These are phyloP conservation scores for Pseudovirgaria hyperparasitica DNA, from an alignment of 2,329 filamentous ascomycete genomes.

Conservation along the genomic window DNA sequence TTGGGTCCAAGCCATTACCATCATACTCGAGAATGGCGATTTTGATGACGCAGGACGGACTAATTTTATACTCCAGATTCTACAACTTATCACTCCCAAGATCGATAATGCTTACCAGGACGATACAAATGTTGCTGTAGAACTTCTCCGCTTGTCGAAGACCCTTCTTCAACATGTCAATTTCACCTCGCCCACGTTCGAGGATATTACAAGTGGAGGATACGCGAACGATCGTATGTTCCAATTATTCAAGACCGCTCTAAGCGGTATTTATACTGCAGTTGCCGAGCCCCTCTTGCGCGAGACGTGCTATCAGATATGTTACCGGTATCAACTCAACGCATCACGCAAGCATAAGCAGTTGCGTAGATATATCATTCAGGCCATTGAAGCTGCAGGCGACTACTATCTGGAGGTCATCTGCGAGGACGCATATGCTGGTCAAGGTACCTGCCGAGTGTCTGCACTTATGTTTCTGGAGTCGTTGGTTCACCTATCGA, in stretches of 20 bases:
- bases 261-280: slow-evolving; percentile 66
- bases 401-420: slow-evolving; percentile 72
- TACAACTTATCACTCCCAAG: slow-evolving; percentile 80
- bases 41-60: slow-evolving; percentile 60
- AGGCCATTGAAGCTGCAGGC: slow-evolving; percentile 67
- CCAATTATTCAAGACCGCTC: slow-evolving; percentile 78
- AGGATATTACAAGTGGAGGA: slow-evolving; percentile 43
- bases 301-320: slow-evolving; percentile 82
- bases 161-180: slow-evolving; percentile 61
- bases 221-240: slow-evolving; percentile 80
- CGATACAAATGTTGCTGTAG: slow-evolving; percentile 55
- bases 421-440: slow-evolving; percentile 85
- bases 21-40: slow-evolving; percentile 72
- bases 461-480: slow-evolving; percentile 78
- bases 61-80: slow-evolving; percentile 69
- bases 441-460: slow-evolving; percentile 68
- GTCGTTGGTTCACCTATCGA: slow-evolving; percentile 60
- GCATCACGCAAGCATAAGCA: slow-evolving; percentile 38
- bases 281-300: slow-evolving; percentile 59
- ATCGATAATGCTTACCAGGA: slow-evolving; percentile 65
- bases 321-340: slow-evolving; percentile 69
- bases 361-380: slow-evolving; percentile 38
- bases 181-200: slow-evolving; percentile 34
- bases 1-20: slow-evolving; percentile 74
- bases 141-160: slow-evolving; percentile 66